Evolutionary conservation across 164 flowering plant species (phyloP), one percentile per base, ranked within the genome.

Genomic region (Kalanchoe fedtschenkoi): DNA sequence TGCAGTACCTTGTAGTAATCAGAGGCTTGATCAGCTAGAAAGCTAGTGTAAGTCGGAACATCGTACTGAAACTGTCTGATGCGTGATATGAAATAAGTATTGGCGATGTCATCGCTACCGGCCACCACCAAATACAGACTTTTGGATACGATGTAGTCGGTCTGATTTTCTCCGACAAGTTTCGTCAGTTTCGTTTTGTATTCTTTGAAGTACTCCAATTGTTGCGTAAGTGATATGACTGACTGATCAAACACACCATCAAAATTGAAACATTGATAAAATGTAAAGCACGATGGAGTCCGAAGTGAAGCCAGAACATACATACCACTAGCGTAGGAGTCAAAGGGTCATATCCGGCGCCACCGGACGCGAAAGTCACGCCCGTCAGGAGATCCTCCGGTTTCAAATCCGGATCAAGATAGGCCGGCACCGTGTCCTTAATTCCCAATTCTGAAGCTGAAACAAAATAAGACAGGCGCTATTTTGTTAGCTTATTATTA

Each of bases 351-450:
- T 35, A 83, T 33, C 92, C 89, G 0, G 78, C 16, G 30, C 74
- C 92, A 33, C 89, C 84, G 0, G 89, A 86, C 17, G 87, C 92
- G 51, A 86, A 86, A 71, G 70, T 70, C 8, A 86, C 89, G 5
- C 92, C 92, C 0, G 85, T 79, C 14, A 67, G 53, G 1, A 86
- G 80, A 32, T 86, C 87, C 38, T 67, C 15, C 6, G 66, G 58
- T 30, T 63, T 33, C 22, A 86, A 26, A 28, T 38, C 53, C 41
- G 84, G 83, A 29, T 81, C 86, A n/a, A 79, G 68, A 66, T 80
- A 86, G 21, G 89, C 74, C 5, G 89, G 89, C 60, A 87, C 16
- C 1, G 64, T 16, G 6, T 75, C 68, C 66, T 72, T 80, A 13
- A 87, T 63, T 47, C 86, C 86, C 34, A 83, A 22, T 62, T 65